Conservation (phyloP, 2,329 filamentous ascomycete species). For the Stagonosporopsis rhizophila region DNA sequence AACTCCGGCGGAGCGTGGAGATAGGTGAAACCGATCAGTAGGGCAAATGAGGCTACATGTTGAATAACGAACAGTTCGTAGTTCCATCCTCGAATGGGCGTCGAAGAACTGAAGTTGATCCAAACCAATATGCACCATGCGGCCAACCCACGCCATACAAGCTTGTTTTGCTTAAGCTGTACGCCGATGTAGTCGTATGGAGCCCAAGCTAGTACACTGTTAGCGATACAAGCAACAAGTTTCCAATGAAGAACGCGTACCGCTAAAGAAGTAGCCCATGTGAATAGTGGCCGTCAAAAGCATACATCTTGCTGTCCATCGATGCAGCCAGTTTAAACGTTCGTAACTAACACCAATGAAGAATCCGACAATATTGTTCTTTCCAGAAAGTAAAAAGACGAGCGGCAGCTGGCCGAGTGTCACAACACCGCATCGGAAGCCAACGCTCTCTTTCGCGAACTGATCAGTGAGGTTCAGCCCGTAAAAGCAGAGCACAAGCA, state of each 20-base stretch:
- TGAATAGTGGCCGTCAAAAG: constrained; percentile 73
- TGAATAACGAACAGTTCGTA: constrained; percentile 76
- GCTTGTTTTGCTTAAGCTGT: constrained; percentile 67
- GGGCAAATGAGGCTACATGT: constrained; percentile 67
- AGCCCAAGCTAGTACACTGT: constrained; percentile 61
- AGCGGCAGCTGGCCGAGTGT: constrained; percentile 62
- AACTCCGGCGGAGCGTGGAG: constrained; percentile 68
- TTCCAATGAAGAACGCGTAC: background rate
- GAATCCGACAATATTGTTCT: constrained; percentile 65
- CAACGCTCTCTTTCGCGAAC: constrained; percentile 63
- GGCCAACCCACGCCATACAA: constrained; percentile 71
- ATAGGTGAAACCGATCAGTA: constrained; percentile 70
- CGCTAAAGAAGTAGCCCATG: constrained; percentile 70
- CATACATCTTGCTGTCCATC: constrained; percentile 74
- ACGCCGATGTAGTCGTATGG: constrained; percentile 64
- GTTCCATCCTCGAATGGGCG: constrained; percentile 68
- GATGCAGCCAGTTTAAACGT: constrained; percentile 74
- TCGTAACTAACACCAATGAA: constrained; percentile 71
- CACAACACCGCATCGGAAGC: constrained; percentile 63
- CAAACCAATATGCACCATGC: constrained; percentile 72
- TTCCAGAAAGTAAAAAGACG: constrained; percentile 63
- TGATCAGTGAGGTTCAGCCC: constrained; percentile 58
- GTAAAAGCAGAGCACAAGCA: constrained; percentile 65
- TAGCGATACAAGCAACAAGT: background rate
- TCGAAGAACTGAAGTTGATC: constrained; percentile 68